Base-by-base conservation (phyloP, 2,329 filamentous ascomycete species). In the Aspergillus udagawae region DNA sequence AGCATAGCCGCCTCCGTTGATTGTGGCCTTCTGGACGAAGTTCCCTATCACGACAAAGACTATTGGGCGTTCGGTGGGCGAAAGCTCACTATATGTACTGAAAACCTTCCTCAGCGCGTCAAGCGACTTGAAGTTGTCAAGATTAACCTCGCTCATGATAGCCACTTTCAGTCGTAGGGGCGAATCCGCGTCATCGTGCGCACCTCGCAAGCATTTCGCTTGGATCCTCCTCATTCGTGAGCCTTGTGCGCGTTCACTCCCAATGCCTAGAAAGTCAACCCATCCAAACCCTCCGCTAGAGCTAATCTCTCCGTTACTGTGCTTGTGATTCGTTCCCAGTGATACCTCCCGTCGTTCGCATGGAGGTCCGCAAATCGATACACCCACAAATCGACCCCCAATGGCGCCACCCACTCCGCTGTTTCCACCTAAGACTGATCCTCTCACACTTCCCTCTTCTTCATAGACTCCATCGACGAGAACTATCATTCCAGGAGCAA, bases 391-490 rank as follows among this genome's bases (percentile, higher is more conserved):
- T 51, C 87, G 89, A 5, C 94, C 94, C n/a, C 92, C 92, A 56
- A 97, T 91, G 0, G 89, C 90, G 14, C 92, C 93, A 44, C 93
- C 93, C 27, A 97, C 86, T 45, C 93, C 93, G 50, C 86, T 88
- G 62, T 86, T 89, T 4, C 89, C 88, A 52, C 90, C 89, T 4
- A 95, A 80, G 0, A 85, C 86, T 21, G 86, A 87, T 17, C 87
- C 86, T 1, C 81, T 66, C 41, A 73, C 77, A 21, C 85, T 86
- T 60, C 92, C 91, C 65, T 96, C 92, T 72, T 97, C 94, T 71
- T 96, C 92, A 69, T 99, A 99, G n/a, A 93, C 86, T 6, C 94
- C 94, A 67, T 99, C 94, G 0, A 97, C 86, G 0, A 99, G 82
- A 3, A 97, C 90, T 50, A 99, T 90, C 92, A 97, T 97, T 3